Percentiles rank a stretch among this genome's conserved stretches.
Evolutionary conservation across 257 asterid species (phyloP).

Genomic region (Mentha longifolia): DNA sequence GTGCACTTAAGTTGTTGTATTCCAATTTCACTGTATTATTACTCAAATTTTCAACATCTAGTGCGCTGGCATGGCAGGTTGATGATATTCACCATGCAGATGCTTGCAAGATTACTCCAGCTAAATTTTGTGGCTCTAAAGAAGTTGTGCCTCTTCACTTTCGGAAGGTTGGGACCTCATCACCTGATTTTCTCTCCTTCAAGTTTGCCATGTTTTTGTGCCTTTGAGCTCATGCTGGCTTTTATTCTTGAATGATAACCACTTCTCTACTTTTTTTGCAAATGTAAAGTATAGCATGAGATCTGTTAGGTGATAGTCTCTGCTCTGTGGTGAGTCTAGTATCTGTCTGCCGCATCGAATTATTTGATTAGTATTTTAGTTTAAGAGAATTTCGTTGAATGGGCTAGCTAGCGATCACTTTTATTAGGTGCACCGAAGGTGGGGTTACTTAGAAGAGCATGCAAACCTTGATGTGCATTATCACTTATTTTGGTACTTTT

Average conservation of each 20-base stretch:
- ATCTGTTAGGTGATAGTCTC: constrained; percentile 12
- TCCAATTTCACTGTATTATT: constrained; percentile 7
- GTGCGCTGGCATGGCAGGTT: constrained; percentile 56
- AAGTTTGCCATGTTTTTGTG: constrained; percentile 4
- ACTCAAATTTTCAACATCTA: constrained; percentile 29
- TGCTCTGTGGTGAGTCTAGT: neutral
- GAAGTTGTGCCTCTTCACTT: constrained; percentile 88
- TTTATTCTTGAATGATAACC: constrained; percentile 13
- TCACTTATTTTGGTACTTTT: neutral
- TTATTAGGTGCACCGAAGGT: constrained; percentile 2
- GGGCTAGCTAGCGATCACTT: constrained; percentile 12
- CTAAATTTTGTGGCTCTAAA: constrained; percentile 92
- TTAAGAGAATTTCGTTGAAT: neutral
- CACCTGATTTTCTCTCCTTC: constrained; percentile 22
- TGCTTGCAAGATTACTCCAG: constrained; percentile 95
- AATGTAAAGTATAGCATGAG: constrained; percentile 15
- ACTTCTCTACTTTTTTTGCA: constrained; percentile 12
- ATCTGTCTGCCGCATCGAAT: constrained; percentile 1
- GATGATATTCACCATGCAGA: constrained; percentile 75
- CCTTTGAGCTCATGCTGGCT: neutral
- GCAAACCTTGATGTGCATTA: neutral
- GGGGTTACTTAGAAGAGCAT: neutral
- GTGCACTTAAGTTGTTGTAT: constrained; percentile 4
- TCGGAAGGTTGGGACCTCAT: constrained; percentile 60
- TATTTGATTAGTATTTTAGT: neutral